Conservation (phyloP, 2,329 filamentous ascomycete genomes). For the Colletotrichum tamarilloi region DNA sequence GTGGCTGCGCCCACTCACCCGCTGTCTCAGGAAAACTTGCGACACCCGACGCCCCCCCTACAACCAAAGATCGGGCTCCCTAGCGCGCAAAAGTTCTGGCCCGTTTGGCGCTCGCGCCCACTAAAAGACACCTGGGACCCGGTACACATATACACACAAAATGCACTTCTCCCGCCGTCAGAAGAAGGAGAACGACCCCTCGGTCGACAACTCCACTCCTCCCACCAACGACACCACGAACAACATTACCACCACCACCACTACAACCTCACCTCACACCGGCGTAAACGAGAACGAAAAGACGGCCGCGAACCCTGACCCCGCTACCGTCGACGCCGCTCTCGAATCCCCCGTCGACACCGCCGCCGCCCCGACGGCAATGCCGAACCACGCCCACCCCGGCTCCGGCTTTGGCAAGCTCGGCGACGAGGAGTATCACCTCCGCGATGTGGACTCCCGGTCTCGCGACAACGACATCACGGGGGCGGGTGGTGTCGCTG, state of each 20-base stretch:
- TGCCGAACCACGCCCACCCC: constrained; percentile 13
- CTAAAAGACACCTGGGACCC: neutral
- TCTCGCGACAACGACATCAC: neutral
- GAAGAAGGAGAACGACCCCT: neutral
- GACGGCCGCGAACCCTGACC: neutral
- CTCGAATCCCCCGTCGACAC: neutral
- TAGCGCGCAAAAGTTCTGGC: neutral
- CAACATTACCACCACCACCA: neutral
- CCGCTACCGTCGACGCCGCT: neutral
- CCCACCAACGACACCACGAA: neutral
- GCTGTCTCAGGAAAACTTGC: neutral
- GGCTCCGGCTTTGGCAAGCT: constrained; percentile 38
- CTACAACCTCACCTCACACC: neutral
- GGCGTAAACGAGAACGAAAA: neutral
- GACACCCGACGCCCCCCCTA: neutral
- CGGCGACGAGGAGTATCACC: constrained; percentile 34
- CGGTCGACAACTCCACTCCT: neutral
- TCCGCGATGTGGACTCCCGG: constrained; percentile 23
- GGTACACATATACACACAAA: neutral
- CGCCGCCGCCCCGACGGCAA: neutral
- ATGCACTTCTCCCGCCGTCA: constrained; percentile 25
- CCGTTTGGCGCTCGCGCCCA: neutral
- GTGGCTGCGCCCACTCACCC: neutral
- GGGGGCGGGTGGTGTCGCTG: constrained; percentile 27
- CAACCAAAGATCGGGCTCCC: neutral